Percentiles rank a stretch among this genome's conserved stretches.
Evolutionary conservation across 805 yeast genomes (phyloP).

Genomic region (Starmerella geochares): DNA sequence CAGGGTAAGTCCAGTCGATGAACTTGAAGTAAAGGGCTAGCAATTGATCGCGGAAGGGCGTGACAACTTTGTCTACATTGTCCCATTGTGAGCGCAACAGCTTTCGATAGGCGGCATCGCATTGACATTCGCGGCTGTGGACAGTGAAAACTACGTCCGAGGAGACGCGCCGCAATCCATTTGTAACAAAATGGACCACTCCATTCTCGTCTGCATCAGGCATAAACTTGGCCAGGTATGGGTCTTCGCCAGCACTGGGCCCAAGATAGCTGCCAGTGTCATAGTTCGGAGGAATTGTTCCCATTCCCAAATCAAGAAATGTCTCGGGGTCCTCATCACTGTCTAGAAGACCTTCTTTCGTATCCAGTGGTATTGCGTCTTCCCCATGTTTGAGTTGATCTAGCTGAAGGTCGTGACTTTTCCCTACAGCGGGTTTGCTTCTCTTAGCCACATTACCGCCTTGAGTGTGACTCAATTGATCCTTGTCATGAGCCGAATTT

Average conservation of each 20-base stretch:
- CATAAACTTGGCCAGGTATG: slow-evolving; percentile 25
- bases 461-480: background rate
- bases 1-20: slow-evolving; percentile 32
- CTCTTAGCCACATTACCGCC: background rate
- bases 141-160: slow-evolving; percentile 11
- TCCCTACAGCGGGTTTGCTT: background rate
- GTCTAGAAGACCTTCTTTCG: background rate
- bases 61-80: slow-evolving; percentile 12
- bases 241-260: slow-evolving; percentile 30
- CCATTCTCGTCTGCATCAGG: slow-evolving; percentile 20
- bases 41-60: slow-evolving; percentile 26
- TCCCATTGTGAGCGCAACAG: slow-evolving; percentile 17
- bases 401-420: background rate
- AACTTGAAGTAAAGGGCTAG: slow-evolving; percentile 30
- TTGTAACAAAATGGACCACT: slow-evolving; percentile 27
- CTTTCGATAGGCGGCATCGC: slow-evolving; percentile 24
- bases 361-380: background rate
- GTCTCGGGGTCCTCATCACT: slow-evolving; percentile 5
- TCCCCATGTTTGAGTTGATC: background rate
- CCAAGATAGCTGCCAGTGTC: slow-evolving; percentile 28
- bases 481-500: background rate
- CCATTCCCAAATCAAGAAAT: slow-evolving; percentile 10
- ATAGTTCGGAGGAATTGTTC: slow-evolving; percentile 25
- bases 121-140: slow-evolving; percentile 22
- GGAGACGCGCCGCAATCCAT: slow-evolving; percentile 26